Evolutionary conservation across 345 rosid genomes (phyloP).

Genomic region (Ailanthus altissimus): DNA sequence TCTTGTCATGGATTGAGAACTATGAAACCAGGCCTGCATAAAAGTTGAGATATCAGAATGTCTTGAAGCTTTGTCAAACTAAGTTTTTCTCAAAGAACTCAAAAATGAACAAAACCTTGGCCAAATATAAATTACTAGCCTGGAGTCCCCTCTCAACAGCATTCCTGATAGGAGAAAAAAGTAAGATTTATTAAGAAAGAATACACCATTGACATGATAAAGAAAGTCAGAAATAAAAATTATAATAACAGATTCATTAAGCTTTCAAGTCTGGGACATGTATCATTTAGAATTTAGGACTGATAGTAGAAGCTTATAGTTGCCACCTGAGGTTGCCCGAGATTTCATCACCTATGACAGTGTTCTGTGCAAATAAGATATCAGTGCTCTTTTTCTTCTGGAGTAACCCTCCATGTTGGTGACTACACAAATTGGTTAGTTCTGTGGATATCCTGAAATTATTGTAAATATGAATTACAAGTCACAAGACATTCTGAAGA

Average conservation of each 20-base stretch:
- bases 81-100: conserved; percentile 4
- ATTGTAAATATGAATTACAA: background rate
- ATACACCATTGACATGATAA: background rate
- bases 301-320: conserved; percentile 8
- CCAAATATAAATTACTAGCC: conserved; percentile 53
- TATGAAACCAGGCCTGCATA: conserved; percentile 73
- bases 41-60: conserved; percentile 16
- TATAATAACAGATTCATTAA: background rate
- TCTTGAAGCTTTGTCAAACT: background rate
- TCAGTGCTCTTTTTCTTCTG: conserved; percentile 55
- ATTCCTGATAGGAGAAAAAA: conserved; percentile 32
- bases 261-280: background rate
- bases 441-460: conserved; percentile 61
- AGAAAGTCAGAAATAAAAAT: background rate
- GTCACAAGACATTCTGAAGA: background rate
- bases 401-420: conserved; percentile 37
- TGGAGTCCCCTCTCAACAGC: conserved; percentile 48
- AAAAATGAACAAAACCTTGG: conserved; percentile 47
- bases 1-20: conserved; percentile 78
- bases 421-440: conserved; percentile 39
- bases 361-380: conserved; percentile 31
- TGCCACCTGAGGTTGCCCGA: conserved; percentile 45
- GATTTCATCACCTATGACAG: conserved; percentile 30
- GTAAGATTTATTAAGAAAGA: background rate
- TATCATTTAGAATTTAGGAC: background rate